phyloP scores from a whole-genome alignment of 1,139 yeast genomes.

The Yamadazyma dushanensis region DNA sequence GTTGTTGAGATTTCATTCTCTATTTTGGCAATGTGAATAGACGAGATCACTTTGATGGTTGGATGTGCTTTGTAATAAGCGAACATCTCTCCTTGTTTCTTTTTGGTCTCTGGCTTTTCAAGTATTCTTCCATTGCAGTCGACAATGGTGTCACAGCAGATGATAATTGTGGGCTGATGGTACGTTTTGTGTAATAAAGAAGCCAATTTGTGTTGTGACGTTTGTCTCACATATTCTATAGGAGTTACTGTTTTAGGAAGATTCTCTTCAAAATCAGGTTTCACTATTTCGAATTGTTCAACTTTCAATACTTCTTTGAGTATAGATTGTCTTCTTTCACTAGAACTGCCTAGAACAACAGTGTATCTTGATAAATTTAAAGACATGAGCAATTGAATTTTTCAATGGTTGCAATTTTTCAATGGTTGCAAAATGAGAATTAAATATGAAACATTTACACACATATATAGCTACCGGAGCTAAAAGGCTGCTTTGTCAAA shows the following conservation, averaged over 20 bases:
- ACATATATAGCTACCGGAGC: no score
- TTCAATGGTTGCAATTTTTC: neutral
- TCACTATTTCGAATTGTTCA: conserved; percentile 42
- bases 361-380: conserved; percentile 7
- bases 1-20: conserved; percentile 8
- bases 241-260: conserved; percentile 57
- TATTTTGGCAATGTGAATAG: conserved; percentile 55
- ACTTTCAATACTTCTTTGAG: conserved; percentile 62
- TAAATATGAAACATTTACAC: no score
- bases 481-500: neutral
- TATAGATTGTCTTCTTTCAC: conserved; percentile 78
- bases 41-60: conserved; percentile 64
- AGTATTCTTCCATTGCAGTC: conserved; percentile 57
- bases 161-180: conserved; percentile 30
- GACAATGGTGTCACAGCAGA: conserved; percentile 90
- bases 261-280: conserved; percentile 73
- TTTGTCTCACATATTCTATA: conserved; percentile 64
- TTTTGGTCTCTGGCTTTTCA: conserved; percentile 71
- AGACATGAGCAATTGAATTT: neutral
- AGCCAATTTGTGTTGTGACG: conserved; percentile 63
- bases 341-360: conserved; percentile 71
- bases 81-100: conserved; percentile 46
- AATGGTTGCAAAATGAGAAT: no score
- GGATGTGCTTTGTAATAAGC: conserved; percentile 42
- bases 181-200: conserved; percentile 12